phyloP scores from a whole-genome alignment of 1,284 basidiomycete genomes.

The Athelia sp. region DNA sequence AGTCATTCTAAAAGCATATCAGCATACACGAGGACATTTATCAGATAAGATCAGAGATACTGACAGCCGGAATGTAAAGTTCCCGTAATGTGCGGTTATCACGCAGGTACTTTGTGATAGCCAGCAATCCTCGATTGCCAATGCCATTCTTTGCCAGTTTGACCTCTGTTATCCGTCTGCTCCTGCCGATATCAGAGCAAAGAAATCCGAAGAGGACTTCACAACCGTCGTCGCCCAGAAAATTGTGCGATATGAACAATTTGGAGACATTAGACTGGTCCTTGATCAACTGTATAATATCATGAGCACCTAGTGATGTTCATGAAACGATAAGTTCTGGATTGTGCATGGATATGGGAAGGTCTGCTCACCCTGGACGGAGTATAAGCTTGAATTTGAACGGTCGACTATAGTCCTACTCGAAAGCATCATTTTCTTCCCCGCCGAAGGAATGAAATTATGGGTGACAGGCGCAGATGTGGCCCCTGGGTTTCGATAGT shows the following conservation, averaged over 20 bases:
- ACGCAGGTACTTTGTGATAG: conserved; percentile 47
- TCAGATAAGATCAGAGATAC: conserved; percentile 17
- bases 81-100: conserved; percentile 40
- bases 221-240: conserved; percentile 56
- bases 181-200: conserved; percentile 38
- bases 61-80: conserved; percentile 53
- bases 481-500: too few species aligned
- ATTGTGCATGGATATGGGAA: neutral
- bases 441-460: too few species aligned
- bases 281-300: conserved; percentile 41
- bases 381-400: neutral
- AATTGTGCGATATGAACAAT: conserved; percentile 53
- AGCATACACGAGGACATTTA: neutral
- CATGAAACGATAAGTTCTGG: neutral
- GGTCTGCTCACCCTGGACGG: neutral
- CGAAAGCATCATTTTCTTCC: too few species aligned
- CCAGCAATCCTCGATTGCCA: conserved; percentile 47
- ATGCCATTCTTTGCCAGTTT: conserved; percentile 51
- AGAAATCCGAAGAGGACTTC: conserved; percentile 52
- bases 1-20: conserved; percentile 35
- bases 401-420: too few species aligned
- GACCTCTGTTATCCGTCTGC: conserved; percentile 48
- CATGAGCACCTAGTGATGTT: conserved; percentile 37
- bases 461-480: too few species aligned
- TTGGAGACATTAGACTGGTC: conserved; percentile 39